Evolutionary conservation across 495 filamentous ascomycete species (phyloP), one percentile per base, ranked within the genome.

Genomic region (Beverwykella pulmonaria): DNA sequence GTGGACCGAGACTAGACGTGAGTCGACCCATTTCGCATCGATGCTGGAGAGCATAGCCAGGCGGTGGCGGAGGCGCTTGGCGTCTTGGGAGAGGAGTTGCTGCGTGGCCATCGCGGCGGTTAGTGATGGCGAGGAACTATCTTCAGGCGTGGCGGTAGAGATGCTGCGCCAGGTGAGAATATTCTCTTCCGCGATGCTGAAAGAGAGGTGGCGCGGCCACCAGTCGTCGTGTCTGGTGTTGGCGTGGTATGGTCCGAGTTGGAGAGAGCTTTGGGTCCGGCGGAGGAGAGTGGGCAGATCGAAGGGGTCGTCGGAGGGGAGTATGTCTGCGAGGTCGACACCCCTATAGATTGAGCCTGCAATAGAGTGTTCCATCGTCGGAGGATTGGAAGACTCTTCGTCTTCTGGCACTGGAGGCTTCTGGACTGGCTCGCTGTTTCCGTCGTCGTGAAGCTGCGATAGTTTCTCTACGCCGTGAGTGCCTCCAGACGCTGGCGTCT

Each of bases 141-240:
- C 69, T 17, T 75, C 70, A 41, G 80, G 77, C 9, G 64, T 65
- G 9, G 81, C 64, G 46, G 69, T 72, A 22, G 77, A 26, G 5
- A 83, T 65, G 44, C 82, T 80, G n/a, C 83, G 75, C 89, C 91
- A 94, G 23, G 74, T 78, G n/a, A 96, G 81, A 2, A 96, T 76
- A 30, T 88, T 92, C 63, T 96, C 92, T 75, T 95, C 91, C n/a
- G 92, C 93, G 46, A 86, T 82, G 66, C 88, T 90, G 73, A 98
- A 98, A 4, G 92, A 96, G 61, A 98, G 80, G 55, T 92, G 90
- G 5, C 92, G 86, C 0, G 92, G 86, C 83, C 87, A 95, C 59
- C 83, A 83, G 17, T 81, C 80, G 48, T 89, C 84, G 58, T 84
- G 79, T 14, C 81, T 73, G 8, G 74, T 68, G 12, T 78, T 69